Percentiles rank a stretch among this genome's conserved stretches.
phyloP scores from a whole-genome alignment of 148 eudicot genomes.

The Heliosperma pusillum region DNA sequence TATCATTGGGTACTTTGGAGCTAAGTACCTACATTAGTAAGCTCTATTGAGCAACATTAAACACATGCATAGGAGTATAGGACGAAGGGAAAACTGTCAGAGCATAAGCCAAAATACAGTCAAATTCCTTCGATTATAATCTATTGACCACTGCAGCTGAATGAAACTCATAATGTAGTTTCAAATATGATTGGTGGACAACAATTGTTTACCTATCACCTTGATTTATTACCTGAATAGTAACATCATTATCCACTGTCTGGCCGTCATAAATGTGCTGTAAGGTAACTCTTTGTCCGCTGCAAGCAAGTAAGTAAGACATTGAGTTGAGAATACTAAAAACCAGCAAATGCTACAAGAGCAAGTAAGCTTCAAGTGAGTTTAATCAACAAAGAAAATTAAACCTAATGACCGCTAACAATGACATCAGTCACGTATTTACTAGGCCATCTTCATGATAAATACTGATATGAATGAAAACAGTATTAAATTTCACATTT shows the following conservation, averaged over 20 bases:
- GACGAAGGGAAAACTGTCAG: too few species aligned
- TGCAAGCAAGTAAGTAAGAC: constrained; percentile 30
- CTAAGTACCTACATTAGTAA: not conserved
- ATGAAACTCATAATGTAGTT: not conserved
- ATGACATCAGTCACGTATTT: not conserved
- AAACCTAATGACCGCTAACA: not conserved
- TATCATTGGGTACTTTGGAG: not conserved
- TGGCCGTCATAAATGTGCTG: constrained; percentile 55
- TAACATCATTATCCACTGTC: constrained; percentile 57
- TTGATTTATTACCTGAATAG: constrained; percentile 61
- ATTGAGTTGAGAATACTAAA: constrained; percentile 4
- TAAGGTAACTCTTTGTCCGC: constrained; percentile 84
- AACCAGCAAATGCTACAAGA: not conserved
- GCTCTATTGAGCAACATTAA: not conserved
- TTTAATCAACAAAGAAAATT: not conserved
- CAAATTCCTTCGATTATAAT: not conserved
- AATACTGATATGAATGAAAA: not conserved
- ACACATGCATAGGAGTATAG: not conserved
- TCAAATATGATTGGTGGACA: constrained; percentile 1
- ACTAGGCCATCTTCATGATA: not conserved
- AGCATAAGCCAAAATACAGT: not conserved
- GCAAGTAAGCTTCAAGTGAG: not conserved
- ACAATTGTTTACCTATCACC: constrained; percentile 11
- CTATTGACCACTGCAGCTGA: not conserved
- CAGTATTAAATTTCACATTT: not conserved